Evolutionary conservation across 2,329 filamentous ascomycete genomes (phyloP).

Genomic region (Ophiostoma ips): DNA sequence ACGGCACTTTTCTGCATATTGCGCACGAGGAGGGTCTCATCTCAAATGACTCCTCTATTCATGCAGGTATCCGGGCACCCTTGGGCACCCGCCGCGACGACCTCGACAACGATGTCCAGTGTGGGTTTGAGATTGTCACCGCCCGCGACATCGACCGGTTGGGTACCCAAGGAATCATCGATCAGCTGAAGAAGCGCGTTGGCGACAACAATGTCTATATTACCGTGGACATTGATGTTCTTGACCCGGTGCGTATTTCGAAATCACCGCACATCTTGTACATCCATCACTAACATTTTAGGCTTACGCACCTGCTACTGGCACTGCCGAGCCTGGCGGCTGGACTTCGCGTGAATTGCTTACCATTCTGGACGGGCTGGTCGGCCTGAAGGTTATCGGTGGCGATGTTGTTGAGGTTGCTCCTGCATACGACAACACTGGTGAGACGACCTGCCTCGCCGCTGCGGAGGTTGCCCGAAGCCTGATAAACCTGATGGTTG

Average conservation of each 20-base stretch:
- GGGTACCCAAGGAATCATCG: constrained; percentile 49
- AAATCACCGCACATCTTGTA: too few species aligned
- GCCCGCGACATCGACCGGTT: constrained; percentile 58
- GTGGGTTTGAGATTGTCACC: constrained; percentile 43
- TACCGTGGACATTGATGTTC: constrained; percentile 66
- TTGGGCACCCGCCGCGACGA: constrained; percentile 34
- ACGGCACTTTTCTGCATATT: constrained; percentile 48
- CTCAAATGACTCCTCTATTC: constrained; percentile 38
- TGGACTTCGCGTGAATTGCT: constrained; percentile 72
- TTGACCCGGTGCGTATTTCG: constrained; percentile 45
- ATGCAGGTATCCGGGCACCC: constrained; percentile 47
- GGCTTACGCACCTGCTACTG: constrained; percentile 38
- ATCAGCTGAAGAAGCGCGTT: constrained; percentile 45
- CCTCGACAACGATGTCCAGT: constrained; percentile 40
- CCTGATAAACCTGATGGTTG: constrained; percentile 5
- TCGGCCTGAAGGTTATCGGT: constrained; percentile 57
- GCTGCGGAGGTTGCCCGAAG: constrained; percentile 4
- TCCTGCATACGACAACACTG: constrained; percentile 62
- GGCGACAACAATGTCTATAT: constrained; percentile 47
- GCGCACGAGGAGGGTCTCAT: constrained; percentile 48
- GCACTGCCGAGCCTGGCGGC: constrained; percentile 65
- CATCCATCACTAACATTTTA: neutral
- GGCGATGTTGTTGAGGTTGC: constrained; percentile 72
- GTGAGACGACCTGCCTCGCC: constrained; percentile 44
- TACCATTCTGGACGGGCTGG: constrained; percentile 56